Evolutionary conservation across 75 land plant species (phyloP).

Genomic region (Pinus albicaulis): DNA sequence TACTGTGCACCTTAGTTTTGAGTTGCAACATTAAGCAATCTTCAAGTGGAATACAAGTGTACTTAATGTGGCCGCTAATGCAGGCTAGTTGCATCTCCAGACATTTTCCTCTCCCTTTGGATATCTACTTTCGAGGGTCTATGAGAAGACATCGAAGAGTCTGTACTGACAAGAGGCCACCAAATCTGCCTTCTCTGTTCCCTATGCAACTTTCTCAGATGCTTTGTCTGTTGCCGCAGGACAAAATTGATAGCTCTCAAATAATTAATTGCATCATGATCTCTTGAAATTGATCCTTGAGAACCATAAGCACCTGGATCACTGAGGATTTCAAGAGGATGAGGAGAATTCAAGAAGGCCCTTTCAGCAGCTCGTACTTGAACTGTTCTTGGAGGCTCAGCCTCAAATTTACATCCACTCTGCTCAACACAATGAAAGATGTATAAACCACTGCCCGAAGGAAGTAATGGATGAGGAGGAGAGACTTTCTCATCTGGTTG

Average conservation of each 20-base stretch:
- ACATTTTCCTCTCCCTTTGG: not conserved
- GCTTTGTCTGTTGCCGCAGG: constrained; percentile 30
- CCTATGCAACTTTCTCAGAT: constrained; percentile 16
- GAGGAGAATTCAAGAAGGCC: constrained; percentile 68
- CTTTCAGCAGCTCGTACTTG: constrained; percentile 25
- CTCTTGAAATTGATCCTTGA: constrained; percentile 67
- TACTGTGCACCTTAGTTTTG: too few species aligned
- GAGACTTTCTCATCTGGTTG: constrained; percentile 72
- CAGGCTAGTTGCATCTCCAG: not conserved
- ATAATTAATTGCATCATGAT: constrained; percentile 77
- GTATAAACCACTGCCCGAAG: constrained; percentile 60
- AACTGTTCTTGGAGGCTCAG: not conserved
- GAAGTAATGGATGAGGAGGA: constrained; percentile 67
- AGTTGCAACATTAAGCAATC: too few species aligned
- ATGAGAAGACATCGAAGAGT: not conserved
- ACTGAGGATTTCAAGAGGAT: constrained; percentile 66
- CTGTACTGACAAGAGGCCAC: constrained; percentile 35
- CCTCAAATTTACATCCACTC: not conserved
- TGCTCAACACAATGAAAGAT: constrained; percentile 16
- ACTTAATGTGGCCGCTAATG: not conserved
- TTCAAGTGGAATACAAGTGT: too few species aligned
- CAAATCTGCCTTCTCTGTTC: constrained; percentile 26
- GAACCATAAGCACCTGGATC: constrained; percentile 72
- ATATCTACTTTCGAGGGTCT: not conserved
- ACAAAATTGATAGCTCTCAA: constrained; percentile 48